Evolutionary conservation across 345 rosid species (phyloP), one percentile per base, ranked within the genome.

Genomic region (Citrus glauca): DNA sequence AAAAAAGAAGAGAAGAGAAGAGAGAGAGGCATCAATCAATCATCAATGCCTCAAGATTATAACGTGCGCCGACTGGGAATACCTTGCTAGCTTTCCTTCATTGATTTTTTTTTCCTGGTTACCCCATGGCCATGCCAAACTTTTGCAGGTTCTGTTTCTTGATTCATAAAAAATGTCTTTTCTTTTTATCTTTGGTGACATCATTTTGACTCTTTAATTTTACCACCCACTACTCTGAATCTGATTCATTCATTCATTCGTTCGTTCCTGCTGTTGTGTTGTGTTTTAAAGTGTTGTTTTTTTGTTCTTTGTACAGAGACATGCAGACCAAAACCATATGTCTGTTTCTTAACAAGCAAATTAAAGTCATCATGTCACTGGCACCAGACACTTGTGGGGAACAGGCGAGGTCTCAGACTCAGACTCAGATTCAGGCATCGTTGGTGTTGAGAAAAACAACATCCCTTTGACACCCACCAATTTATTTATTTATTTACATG

Each of bases 311-410:
- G 19, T 7, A 40, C 60, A 79, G 63, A 73, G 50, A 45, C 50
- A 11, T 45, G 50, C 17, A 45, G 50, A 13, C 50, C 57, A 6
- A 50, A 67, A 62, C 66, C 37, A 33, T 62, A 66, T 55, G 22
- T 37, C 67, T n/a, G 82, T 78, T 78, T 71, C 78, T 72, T 66
- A 64, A 30, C 67, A 72, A 67, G 76, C 84, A 75, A 81, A 84
- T 7, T 45, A 45, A 45, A 38, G 67, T 40, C 48, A 81, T 84
- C 65, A 80, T 83, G 78, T 35, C 28, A 70, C 86, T 81, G 84
- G 65, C 78, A 72, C 65, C 78, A 74, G 81, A 78, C 86, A 70
- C n/a, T 56, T 75, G 84, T 78, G 77, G 82, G 86, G 75, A 81
- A 84, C 75, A 70, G 71, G 84, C 86, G 76, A 75, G 48, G 48